Evolutionary conservation across 257 asterid genomes (phyloP), one percentile per base, ranked within the genome.

Genomic region (Penstemon eatonii): DNA sequence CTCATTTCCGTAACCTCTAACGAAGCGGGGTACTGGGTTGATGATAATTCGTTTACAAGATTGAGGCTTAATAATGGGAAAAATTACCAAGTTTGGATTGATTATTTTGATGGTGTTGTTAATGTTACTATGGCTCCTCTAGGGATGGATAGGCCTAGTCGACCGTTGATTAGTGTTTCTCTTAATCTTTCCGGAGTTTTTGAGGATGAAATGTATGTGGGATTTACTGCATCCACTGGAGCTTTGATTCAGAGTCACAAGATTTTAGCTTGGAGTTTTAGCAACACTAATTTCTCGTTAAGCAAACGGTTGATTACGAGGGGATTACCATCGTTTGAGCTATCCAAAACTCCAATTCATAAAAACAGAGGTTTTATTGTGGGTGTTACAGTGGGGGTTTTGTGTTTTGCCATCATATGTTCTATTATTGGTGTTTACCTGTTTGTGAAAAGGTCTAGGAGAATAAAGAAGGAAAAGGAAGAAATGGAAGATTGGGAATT

Each of bases 181-280:
- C 70, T 84, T 8, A 75, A 25, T 25, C 33, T 25, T 25, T 25
- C 33, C 33, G 33, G 33, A 25, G 33, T 25, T 25, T 25, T 25
- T 4, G 78, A 74, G 80, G 92, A 87, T 44, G 85, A 87, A 76
- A 85, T 76, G 89, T 89, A 87, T 60, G 95, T 89, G n/a, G 92
- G 92, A 1, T 89, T 89, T 64, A 84, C 90, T 19, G 85, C 95
- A 2, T 68, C 95, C 0, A 87, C 90, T 1, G 96, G 95, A 2
- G 82, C 79, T 62, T 66, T 89, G 67, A 73, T 78, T 25, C 73
- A 87, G 51, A 72, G 91, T 15, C 96, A 89, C 84, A 80, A 74
- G 78, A 81, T 89, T 53, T 60, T 89, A 45, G 78, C 73, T 18
- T 89, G 96, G 96, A 87, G 96, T 67, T 89, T 69, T 54, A 89